Evolutionary conservation across 106 monocot species (phyloP).

Genomic region (Acorus calamus): DNA sequence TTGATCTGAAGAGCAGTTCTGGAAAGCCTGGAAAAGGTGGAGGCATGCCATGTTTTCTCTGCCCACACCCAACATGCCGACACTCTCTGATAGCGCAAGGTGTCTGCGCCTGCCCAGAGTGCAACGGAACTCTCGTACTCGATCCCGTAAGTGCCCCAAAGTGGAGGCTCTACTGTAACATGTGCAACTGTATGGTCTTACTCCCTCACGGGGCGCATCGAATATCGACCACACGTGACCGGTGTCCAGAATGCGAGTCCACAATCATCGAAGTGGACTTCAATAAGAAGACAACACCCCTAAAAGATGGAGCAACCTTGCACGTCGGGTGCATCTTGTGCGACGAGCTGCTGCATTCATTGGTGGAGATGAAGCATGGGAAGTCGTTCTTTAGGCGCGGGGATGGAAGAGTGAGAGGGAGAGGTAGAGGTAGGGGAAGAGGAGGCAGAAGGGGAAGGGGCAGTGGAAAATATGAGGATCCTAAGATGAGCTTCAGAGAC

Average conservation of each 20-base stretch:
- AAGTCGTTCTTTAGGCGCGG: constrained; percentile 47
- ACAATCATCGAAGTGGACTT: constrained; percentile 85
- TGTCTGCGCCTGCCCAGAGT: constrained; percentile 93
- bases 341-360: constrained; percentile 80
- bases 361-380: constrained; percentile 85
- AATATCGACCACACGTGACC: constrained; percentile 56
- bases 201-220: constrained; percentile 81
- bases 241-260: constrained; percentile 67
- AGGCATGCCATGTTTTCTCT: constrained; percentile 94
- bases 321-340: constrained; percentile 82
- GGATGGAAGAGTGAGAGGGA: constrained; percentile 59
- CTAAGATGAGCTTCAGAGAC: constrained; percentile 94
- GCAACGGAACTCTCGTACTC: constrained; percentile 74
- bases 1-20: constrained; percentile 26
- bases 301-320: constrained; percentile 58
- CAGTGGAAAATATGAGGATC: constrained; percentile 49
- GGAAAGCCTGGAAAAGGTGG: constrained; percentile 46
- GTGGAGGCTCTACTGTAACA: constrained; percentile 85
- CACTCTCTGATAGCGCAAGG: constrained; percentile 89
- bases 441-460: constrained; percentile 32
- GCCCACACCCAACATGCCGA: constrained; percentile 88
- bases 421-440: constrained; percentile 38
- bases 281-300: constrained; percentile 81
- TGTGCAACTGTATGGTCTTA: constrained; percentile 74
- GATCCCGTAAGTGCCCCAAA: constrained; percentile 87